These are phyloP conservation scores for Oropetium thomaeum DNA, from an alignment of 176 grass and related monocot genomes.

Conservation along the genomic window DNA sequence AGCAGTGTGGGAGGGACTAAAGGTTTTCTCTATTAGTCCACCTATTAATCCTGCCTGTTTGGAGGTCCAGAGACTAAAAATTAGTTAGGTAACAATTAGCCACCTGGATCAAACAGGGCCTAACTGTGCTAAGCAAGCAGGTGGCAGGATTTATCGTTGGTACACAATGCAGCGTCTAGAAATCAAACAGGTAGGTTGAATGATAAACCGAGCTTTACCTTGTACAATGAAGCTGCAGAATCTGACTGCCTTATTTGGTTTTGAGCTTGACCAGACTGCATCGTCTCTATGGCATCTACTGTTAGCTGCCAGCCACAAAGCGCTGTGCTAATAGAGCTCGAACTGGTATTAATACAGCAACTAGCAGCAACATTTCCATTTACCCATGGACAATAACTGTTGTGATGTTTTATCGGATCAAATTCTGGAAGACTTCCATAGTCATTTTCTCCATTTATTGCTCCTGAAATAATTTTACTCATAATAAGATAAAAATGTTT, in stretches of 20 bases:
- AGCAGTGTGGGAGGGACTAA: too few relatives aligned
- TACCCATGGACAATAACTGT: constrained; percentile 90
- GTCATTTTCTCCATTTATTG: constrained; percentile 76
- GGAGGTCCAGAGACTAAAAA: too few relatives aligned
- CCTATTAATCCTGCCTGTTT: too few relatives aligned
- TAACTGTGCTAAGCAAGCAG: neutral
- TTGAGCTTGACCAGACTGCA: constrained; percentile 75
- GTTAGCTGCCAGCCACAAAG: constrained; percentile 92
- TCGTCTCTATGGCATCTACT: constrained; percentile 73
- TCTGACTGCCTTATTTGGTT: constrained; percentile 84
- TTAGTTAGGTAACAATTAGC: too few relatives aligned
- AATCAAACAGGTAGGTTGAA: neutral
- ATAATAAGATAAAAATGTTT: neutral
- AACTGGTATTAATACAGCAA: constrained; percentile 54
- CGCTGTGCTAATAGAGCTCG: constrained; percentile 38
- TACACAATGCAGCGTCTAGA: neutral
- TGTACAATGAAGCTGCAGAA: constrained; percentile 88
- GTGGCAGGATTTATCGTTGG: neutral
- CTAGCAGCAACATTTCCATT: constrained; percentile 82
- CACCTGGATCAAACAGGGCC: too few relatives aligned
- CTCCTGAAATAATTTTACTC: constrained; percentile 38
- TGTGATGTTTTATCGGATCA: constrained; percentile 96
- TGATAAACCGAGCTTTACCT: constrained; percentile 38
- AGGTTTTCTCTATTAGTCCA: too few relatives aligned
- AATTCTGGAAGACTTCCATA: constrained; percentile 73